phyloP scores from a whole-genome alignment of 2,329 filamentous ascomycete species.

The Paecilomyces fulvus region DNA sequence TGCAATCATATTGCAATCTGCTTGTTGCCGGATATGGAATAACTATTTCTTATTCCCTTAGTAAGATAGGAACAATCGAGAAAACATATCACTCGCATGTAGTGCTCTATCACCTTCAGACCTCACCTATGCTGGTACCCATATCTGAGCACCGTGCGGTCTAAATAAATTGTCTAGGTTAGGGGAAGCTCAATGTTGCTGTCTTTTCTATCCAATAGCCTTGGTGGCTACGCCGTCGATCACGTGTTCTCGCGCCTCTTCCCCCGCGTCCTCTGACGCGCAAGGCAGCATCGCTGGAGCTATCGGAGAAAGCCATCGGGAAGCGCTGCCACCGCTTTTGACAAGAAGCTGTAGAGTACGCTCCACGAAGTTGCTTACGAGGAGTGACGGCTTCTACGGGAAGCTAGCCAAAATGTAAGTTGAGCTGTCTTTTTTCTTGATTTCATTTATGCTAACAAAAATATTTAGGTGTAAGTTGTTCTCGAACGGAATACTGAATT shows the following conservation, averaged over 20 bases:
- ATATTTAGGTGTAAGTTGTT: slow-evolving; percentile 4
- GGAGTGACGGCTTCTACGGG: background rate
- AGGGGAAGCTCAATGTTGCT: background rate
- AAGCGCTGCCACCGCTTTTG: slow-evolving; percentile 2
- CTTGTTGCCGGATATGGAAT: background rate
- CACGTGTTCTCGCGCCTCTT: slow-evolving; percentile 9
- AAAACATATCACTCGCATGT: background rate
- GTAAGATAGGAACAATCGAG: background rate
- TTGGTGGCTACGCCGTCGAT: background rate
- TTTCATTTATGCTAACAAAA: background rate
- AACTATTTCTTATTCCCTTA: background rate
- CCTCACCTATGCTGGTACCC: background rate
- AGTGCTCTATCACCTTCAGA: background rate
- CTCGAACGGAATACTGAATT: background rate
- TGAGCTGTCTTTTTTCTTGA: background rate
- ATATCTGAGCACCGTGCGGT: background rate
- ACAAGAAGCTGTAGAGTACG: background rate
- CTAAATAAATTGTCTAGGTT: background rate
- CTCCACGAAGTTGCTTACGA: background rate
- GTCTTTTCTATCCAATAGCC: background rate
- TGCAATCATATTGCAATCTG: background rate
- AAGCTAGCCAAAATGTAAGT: slow-evolving; percentile 3
- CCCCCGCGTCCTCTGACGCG: slow-evolving; percentile 14
- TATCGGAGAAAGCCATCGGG: background rate
- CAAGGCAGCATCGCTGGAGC: slow-evolving; percentile 2